A percentile compares a stretch with the other conserved stretches of the same genome.
Evolutionary conservation across 805 yeast genomes (phyloP).

Genomic region (Pichia nakasei): DNA sequence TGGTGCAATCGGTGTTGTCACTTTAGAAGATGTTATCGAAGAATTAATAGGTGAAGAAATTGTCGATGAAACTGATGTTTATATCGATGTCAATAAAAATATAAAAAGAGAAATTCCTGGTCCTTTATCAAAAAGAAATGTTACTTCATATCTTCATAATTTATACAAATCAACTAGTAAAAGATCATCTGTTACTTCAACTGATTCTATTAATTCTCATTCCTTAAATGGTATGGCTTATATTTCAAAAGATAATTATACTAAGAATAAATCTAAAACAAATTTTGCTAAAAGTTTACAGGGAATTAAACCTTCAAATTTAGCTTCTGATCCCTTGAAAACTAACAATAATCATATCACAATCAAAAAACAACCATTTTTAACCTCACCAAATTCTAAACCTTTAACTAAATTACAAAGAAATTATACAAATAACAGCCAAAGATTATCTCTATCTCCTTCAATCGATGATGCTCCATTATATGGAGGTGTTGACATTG

Average conservation of each 20-base stretch:
- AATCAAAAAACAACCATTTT: slow-evolving; percentile 49
- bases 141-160: slow-evolving; percentile 59
- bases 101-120: slow-evolving; percentile 74
- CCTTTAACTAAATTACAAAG: slow-evolving; percentile 1
- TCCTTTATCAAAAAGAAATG: slow-evolving; percentile 60
- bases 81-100: slow-evolving; percentile 80
- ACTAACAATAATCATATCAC: slow-evolving; percentile 59
- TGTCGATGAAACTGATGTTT: slow-evolving; percentile 93
- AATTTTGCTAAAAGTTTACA: slow-evolving; percentile 14
- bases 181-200: slow-evolving; percentile 6
- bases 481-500: background rate
- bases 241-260: slow-evolving; percentile 6
- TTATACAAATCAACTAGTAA: slow-evolving; percentile 30
- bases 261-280: slow-evolving; percentile 11
- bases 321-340: slow-evolving; percentile 62
- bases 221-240: slow-evolving; percentile 2
- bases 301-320: slow-evolving; percentile 47
- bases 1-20: slow-evolving; percentile 87
- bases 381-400: background rate
- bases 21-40: slow-evolving; percentile 96
- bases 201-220: slow-evolving; percentile 5
- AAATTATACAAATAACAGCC: background rate
- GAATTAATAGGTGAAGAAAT: slow-evolving; percentile 97
- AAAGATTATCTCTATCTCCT: background rate
- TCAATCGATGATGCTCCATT: background rate